Evolutionary conservation across 306 rosid species (phyloP), one percentile per base, ranked within the genome.

Genomic region (Sechiopsis laciniata): DNA sequence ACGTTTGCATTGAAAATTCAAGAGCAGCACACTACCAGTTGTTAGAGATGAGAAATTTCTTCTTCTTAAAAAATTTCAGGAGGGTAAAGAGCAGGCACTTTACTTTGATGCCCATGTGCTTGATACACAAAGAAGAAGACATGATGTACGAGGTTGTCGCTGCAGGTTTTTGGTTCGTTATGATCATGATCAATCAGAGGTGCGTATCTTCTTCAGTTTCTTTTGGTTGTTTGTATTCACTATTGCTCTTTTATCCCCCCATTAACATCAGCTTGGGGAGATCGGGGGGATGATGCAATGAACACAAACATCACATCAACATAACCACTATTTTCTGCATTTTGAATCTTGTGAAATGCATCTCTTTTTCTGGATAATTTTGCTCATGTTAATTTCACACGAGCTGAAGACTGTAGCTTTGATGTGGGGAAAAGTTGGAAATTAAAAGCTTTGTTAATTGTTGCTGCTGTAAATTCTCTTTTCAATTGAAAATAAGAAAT

Each of bases 81-180:
- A 95, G 85, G 96, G 97, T 72, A 91, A 95, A 85, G 99, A 95
- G 80, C 99, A 95, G 80, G 99, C 99, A 55, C 96, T 95, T 79
- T 95, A 95, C 85, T 95, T 80, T 76, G 99, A 95, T 74, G 99
- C 99, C 72, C 97, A 91, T 77, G 99, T 95, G 66, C 97, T 95
- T 59, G 97, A 95, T 81, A 94, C 99, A 68, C 99, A 95, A 83
- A 88, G 99, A 73, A 86, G 99, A 57, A 85, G 99, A 73, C 99
- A 95, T 79, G 99, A 95, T 83, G 96, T 95, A 60, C 85, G 99
- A 82, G 99, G 99, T 37, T 95, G 99, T 76, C 97, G 99, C n/a
- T 95, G 99, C 87, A 87, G 99, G 84, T 95, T 95, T 87, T 78
- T 95, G 80, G 99, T 95, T 75, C 97, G 97, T 50, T 95, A 95